Base-by-base conservation (phyloP, 73 alveolate genomes). In the Symbiodinium pilosum region DNA sequence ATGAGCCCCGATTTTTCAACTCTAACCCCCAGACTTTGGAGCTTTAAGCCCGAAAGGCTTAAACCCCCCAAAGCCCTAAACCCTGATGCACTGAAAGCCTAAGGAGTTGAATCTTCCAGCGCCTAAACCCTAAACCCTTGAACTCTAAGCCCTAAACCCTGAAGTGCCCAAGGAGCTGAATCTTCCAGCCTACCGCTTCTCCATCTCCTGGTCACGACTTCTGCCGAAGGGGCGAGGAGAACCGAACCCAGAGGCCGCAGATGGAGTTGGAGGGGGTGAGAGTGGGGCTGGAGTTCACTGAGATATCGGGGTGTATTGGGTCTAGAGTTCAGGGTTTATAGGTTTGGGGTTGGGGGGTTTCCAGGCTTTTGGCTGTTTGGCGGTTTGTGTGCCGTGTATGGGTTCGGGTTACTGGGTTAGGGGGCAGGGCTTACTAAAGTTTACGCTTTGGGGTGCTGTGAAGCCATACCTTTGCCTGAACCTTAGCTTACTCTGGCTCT, bases 181-280 rank as follows among this genome's bases (percentile, higher is more conserved):
- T 32, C 69, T 99, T 16, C 94, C 92, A 69, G 98, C 94, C 43
- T 99, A 95, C 81, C 93, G 99, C 14, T 85, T 99, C 92, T 95
- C 99, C 85, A 83, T 99, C 75, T 87, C 99, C 16, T 99, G 99
- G 99, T 89, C 99, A 18, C 94, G 99, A n/a, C 36, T 99, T 71
- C 84, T 99, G 12, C 99, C 99, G 20, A 64, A 81, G 21, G 99
- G 99, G n/a, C 87, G 99, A 2, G 93, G 93, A 47, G 99, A 95
- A n/a, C 87, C 77, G 21, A 99, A 99, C 86, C 98, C 95, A 16
- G 86, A 87, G 87, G 99, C 73, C n/a, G 92, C 47, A 0, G 42
- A 5, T 40, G 84, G 84, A 30, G 26, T 69, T 5, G 42, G 84
- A 43, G 20, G 24, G 18, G 84, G 26, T 69, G 9, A 56, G 73